Evolutionary conservation across 441 rosid species (phyloP).

Genomic region (Gossypium aridum): DNA sequence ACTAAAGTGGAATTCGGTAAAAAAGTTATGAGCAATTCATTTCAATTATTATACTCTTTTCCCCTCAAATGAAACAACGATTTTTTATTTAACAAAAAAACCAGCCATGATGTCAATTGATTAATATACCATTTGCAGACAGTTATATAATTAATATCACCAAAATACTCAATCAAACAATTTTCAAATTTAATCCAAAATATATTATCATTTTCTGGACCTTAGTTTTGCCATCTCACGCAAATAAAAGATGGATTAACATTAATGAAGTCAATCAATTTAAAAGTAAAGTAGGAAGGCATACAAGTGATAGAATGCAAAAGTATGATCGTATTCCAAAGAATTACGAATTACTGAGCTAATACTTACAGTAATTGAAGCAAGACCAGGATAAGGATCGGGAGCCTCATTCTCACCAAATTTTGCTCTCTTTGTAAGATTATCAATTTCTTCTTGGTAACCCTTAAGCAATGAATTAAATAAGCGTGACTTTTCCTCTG

Average conservation of each 20-base stretch:
- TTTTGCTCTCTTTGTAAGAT: slow-evolving; percentile 97
- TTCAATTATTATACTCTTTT: too few relatives aligned
- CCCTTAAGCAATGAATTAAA: slow-evolving; percentile 90
- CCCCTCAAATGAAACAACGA: too few relatives aligned
- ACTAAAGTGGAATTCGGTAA: too few relatives aligned
- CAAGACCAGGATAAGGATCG: slow-evolving; percentile 92
- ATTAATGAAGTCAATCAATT: background rate
- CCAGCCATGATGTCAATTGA: too few relatives aligned
- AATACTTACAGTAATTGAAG: slow-evolving; percentile 78
- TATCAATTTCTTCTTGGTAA: slow-evolving; percentile 98
- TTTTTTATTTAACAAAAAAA: too few relatives aligned
- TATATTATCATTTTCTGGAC: background rate
- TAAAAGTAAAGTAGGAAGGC: background rate
- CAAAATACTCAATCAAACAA: background rate
- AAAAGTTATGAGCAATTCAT: too few relatives aligned
- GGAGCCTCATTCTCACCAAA: slow-evolving; percentile 99
- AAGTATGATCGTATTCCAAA: background rate
- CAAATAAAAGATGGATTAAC: background rate
- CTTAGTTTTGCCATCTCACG: background rate
- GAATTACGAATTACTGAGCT: background rate
- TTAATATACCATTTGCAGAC: too few relatives aligned
- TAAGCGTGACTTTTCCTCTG: slow-evolving; percentile 77
- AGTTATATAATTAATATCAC: background rate
- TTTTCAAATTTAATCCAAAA: background rate
- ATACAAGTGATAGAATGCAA: background rate